Evolutionary conservation across 306 rosid species (phyloP).

Genomic region (Potentilla sterilis): DNA sequence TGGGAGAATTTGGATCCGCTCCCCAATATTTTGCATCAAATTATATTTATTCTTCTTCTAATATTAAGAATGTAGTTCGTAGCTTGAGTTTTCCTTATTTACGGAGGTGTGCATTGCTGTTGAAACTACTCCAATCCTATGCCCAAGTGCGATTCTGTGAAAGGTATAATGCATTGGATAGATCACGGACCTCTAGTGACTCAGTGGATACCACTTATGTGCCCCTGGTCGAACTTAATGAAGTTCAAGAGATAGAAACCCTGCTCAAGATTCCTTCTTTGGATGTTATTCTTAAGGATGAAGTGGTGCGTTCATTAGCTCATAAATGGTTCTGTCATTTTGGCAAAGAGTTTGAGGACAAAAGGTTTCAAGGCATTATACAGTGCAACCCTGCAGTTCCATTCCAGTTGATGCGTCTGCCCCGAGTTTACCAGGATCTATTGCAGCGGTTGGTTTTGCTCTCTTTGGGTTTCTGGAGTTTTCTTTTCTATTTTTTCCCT

Average conservation of each 20-base stretch:
- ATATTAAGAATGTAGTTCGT: slow-evolving; percentile 58
- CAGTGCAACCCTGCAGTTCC: slow-evolving; percentile 78
- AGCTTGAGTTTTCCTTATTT: slow-evolving; percentile 73
- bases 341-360: slow-evolving; percentile 50
- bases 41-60: slow-evolving; percentile 44
- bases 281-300: slow-evolving; percentile 70
- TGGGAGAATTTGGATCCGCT: slow-evolving; percentile 46
- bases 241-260: slow-evolving; percentile 70
- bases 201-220: slow-evolving; percentile 41
- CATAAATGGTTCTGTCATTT: slow-evolving; percentile 73
- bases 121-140: slow-evolving; percentile 61
- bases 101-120: slow-evolving; percentile 86
- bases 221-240: slow-evolving; percentile 46
- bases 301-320: slow-evolving; percentile 50
- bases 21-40: slow-evolving; percentile 58
- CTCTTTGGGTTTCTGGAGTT: background rate
- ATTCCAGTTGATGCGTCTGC: slow-evolving; percentile 79
- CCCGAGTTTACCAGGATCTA: slow-evolving; percentile 80
- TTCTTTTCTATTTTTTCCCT: background rate
- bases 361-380: slow-evolving; percentile 36
- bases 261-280: slow-evolving; percentile 75
- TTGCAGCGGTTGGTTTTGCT: slow-evolving; percentile 69
- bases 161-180: slow-evolving; percentile 50
- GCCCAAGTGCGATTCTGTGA: slow-evolving; percentile 60
- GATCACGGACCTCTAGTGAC: slow-evolving; percentile 42